phyloP scores from a whole-genome alignment of 2,329 filamentous ascomycete species.

The Elsinoe australis region DNA sequence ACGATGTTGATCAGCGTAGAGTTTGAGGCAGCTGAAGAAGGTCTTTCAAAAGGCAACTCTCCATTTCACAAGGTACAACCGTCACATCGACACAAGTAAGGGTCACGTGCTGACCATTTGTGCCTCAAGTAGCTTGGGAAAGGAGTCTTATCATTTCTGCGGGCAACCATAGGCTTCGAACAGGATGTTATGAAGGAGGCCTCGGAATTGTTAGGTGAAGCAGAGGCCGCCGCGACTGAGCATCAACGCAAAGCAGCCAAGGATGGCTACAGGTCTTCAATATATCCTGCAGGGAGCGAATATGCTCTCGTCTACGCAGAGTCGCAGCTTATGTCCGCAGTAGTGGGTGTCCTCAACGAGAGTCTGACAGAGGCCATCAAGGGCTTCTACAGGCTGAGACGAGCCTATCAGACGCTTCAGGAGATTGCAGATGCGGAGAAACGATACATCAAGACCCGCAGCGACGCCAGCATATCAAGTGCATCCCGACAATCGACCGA shows the following conservation, averaged over 20 bases:
- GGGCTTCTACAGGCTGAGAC: conserved; percentile 86
- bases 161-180: conserved; percentile 82
- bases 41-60: conserved; percentile 63
- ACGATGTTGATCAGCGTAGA: too few relatives aligned
- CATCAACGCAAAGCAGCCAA: conserved; percentile 70
- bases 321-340: conserved; percentile 79
- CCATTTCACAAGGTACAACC: conserved; percentile 67
- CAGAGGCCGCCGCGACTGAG: conserved; percentile 67
- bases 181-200: conserved; percentile 86
- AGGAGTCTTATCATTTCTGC: conserved; percentile 75
- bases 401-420: conserved; percentile 78
- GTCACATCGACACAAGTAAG: conserved; percentile 9
- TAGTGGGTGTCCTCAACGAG: conserved; percentile 84
- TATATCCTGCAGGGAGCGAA: conserved; percentile 80
- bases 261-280: conserved; percentile 51
- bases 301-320: conserved; percentile 78
- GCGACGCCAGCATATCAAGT: conserved; percentile 19
- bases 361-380: conserved; percentile 84
- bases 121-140: conserved; percentile 56
- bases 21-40: conserved; percentile 71
- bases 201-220: conserved; percentile 60
- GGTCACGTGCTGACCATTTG: conserved; percentile 2
- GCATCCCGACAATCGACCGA: conserved; percentile 14
- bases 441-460: conserved; percentile 43
- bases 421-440: conserved; percentile 68